Percentiles rank a stretch among this genome's conserved stretches.
Conservation (phyloP, 148 eudicot genomes). For the Cornus suecica region DNA sequence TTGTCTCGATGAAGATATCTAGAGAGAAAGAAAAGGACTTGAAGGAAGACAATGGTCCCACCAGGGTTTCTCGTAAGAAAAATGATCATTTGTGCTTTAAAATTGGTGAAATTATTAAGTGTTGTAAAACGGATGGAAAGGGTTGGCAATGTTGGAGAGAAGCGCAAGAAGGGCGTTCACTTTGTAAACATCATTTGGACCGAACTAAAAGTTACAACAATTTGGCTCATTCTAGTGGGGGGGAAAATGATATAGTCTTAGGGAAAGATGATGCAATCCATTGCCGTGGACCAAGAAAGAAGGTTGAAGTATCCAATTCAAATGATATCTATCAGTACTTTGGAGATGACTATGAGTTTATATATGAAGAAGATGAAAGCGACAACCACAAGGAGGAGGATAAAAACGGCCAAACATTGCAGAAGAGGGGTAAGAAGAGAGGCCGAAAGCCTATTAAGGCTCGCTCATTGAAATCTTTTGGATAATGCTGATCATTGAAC, state of each 20-base stretch:
- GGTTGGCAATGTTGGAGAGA: constrained; percentile 20
- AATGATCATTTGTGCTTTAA: not conserved
- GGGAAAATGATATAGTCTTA: not conserved
- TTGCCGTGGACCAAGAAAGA: constrained; percentile 21
- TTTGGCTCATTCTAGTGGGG: not conserved
- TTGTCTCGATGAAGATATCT: too few species aligned
- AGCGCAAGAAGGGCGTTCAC: constrained; percentile 10
- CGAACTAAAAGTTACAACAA: too few species aligned
- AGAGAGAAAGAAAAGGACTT: not conserved
- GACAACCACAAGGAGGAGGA: constrained; percentile 11
- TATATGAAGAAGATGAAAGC: constrained; percentile 22
- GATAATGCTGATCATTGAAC: constrained; percentile 18
- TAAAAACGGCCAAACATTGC: not conserved
- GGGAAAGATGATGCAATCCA: constrained; percentile 7
- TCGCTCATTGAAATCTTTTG: constrained; percentile 51
- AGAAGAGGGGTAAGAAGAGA: too few species aligned
- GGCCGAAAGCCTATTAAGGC: constrained; percentile 50
- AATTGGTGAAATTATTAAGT: not conserved
- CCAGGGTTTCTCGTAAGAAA: not conserved
- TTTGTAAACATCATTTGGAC: constrained; percentile 18
- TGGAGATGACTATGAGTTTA: constrained; percentile 26
- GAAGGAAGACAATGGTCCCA: not conserved
- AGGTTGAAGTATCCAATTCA: constrained; percentile 24
- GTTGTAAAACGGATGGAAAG: constrained; percentile 14
- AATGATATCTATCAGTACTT: constrained; percentile 58